These are phyloP conservation scores for Eutrema japonicum DNA, from an alignment of 345 rosid species.

Conservation along the genomic window DNA sequence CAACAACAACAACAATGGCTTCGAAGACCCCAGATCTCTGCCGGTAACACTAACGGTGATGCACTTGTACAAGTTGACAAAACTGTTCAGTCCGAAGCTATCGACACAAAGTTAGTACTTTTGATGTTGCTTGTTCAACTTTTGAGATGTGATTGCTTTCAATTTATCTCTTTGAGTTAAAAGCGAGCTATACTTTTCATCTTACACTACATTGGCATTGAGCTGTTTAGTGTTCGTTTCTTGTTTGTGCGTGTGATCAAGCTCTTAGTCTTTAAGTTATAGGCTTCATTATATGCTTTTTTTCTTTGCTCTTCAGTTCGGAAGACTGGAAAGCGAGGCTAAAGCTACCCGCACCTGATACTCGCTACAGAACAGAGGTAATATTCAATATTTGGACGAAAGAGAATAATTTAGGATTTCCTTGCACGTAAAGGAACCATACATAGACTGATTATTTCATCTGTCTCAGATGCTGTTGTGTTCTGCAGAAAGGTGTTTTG, in stretches of 20 bases:
- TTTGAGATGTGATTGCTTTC: background rate
- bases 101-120: constrained; percentile 61
- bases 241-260: background rate
- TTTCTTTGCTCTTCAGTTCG: constrained; percentile 45
- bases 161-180: background rate
- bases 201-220: background rate
- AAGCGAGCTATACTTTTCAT: background rate
- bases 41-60: constrained; percentile 40
- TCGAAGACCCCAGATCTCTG: constrained; percentile 56
- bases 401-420: background rate
- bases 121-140: background rate
- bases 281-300: background rate
- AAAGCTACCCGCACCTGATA: constrained; percentile 73
- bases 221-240: constrained; percentile 7
- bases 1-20: constrained; percentile 68
- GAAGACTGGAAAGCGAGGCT: constrained; percentile 93
- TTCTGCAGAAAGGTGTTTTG: background rate
- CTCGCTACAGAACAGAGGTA: constrained; percentile 87
- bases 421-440: background rate
- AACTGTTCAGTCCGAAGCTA: constrained; percentile 81
- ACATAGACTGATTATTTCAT: background rate
- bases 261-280: background rate
- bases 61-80: constrained; percentile 67
- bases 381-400: background rate
- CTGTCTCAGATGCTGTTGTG: background rate